phyloP scores from a whole-genome alignment of 208 protist genomes.

The Angomonas deanei region DNA sequence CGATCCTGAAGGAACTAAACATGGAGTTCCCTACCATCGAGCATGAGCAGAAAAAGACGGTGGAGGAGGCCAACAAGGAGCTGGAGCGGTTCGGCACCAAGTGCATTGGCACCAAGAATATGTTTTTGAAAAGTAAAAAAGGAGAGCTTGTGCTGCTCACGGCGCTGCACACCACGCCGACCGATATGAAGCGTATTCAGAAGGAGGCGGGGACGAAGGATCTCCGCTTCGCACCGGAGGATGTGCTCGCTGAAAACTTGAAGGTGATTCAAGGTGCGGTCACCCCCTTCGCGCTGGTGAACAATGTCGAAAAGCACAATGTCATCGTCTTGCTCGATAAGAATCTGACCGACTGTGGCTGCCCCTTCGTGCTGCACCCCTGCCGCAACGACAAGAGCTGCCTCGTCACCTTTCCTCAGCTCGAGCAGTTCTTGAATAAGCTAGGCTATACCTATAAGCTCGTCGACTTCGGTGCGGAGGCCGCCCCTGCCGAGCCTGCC shows the following conservation, averaged over 20 bases:
- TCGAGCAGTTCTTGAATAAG: constrained; percentile 56
- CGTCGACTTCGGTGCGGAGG: constrained; percentile 51
- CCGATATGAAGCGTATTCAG: constrained; percentile 76
- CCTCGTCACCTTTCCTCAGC: constrained; percentile 57
- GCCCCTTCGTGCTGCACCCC: constrained; percentile 64
- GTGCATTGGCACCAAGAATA: constrained; percentile 71
- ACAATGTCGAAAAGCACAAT: constrained; percentile 55
- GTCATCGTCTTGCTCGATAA: constrained; percentile 77
- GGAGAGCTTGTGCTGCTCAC: constrained; percentile 74
- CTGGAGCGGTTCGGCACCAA: constrained; percentile 35
- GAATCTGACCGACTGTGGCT: constrained; percentile 25
- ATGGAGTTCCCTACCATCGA: constrained; percentile 46
- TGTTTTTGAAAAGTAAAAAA: constrained; percentile 92
- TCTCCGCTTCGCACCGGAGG: constrained; percentile 74
- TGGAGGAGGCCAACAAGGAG: constrained; percentile 64
- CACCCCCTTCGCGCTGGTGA: constrained; percentile 82
- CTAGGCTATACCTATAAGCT: constrained; percentile 58
- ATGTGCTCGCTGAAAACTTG: constrained; percentile 59
- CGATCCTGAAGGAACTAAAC: constrained; percentile 35
- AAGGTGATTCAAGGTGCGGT: constrained; percentile 71
- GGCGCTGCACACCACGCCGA: constrained; percentile 59
- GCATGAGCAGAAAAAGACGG: constrained; percentile 68
- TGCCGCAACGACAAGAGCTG: constrained; percentile 83
- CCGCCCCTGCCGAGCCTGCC: constrained; percentile 14
- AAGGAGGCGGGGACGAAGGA: constrained; percentile 59